phyloP scores from a whole-genome alignment of 2,329 filamentous ascomycete genomes.

The Incumbomyces delicatus region DNA sequence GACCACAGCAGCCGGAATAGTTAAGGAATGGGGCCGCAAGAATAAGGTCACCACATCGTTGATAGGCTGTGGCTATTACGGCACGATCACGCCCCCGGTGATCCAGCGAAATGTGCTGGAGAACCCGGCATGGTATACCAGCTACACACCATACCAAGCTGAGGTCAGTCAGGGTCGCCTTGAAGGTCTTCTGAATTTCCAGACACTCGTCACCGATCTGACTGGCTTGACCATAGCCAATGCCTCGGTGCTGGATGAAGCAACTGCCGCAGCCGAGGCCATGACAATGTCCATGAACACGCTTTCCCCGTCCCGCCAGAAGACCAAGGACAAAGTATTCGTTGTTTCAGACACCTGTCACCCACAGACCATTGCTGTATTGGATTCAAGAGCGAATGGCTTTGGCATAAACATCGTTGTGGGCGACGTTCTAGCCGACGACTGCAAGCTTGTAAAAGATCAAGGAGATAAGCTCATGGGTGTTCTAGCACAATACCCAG shows the following conservation, averaged over 20 bases:
- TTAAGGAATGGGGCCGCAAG: slow-evolving; percentile 35
- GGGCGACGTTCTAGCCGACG: slow-evolving; percentile 59
- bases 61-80: slow-evolving; percentile 82
- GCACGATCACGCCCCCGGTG: slow-evolving; percentile 74
- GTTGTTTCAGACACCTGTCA: slow-evolving; percentile 76
- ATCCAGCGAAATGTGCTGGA: slow-evolving; percentile 90
- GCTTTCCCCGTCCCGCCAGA: slow-evolving; percentile 60
- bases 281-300: slow-evolving; percentile 86
- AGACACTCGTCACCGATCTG: slow-evolving; percentile 82
- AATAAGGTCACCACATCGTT: slow-evolving; percentile 59
- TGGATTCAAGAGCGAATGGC: slow-evolving; percentile 78
- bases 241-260: slow-evolving; percentile 82
- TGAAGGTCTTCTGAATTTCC: slow-evolving; percentile 89
- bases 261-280: slow-evolving; percentile 85
- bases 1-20: slow-evolving; percentile 23
- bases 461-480: slow-evolving; percentile 76
- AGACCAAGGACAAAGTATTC: slow-evolving; percentile 66
- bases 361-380: slow-evolving; percentile 74
- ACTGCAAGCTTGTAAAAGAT: slow-evolving; percentile 56
- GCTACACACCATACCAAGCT: slow-evolving; percentile 93
- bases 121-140: slow-evolving; percentile 94
- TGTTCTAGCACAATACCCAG: slow-evolving; percentile 89
- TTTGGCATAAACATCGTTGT: slow-evolving; percentile 74
- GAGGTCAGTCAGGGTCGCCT: slow-evolving; percentile 93
- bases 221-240: slow-evolving; percentile 82